phyloP scores from a whole-genome alignment of 495 filamentous ascomycete species.

The Tetracladium setigerum region DNA sequence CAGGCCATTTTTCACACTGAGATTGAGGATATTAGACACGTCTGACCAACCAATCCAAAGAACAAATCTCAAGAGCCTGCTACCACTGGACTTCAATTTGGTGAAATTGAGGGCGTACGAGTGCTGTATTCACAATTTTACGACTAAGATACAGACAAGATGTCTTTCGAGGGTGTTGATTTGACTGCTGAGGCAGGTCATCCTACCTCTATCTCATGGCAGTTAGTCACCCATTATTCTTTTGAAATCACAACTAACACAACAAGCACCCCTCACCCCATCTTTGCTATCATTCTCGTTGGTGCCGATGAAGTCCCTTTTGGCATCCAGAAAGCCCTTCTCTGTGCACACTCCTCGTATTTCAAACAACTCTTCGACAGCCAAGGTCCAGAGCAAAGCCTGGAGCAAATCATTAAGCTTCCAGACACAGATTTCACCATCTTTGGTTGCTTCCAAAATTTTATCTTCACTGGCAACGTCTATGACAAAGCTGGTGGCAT shows the following conservation, averaged over 20 bases:
- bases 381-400: slow-evolving; percentile 18
- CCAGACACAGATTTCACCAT: slow-evolving; percentile 35
- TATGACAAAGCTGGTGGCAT: slow-evolving; percentile 23
- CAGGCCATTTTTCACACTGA: too few species aligned
- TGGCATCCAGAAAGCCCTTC: slow-evolving; percentile 47
- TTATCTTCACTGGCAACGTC: slow-evolving; percentile 40
- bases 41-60: too few species aligned
- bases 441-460: slow-evolving; percentile 44
- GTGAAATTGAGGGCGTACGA: too few species aligned
- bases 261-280: slow-evolving; percentile 41
- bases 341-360: slow-evolving; percentile 39
- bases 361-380: slow-evolving; percentile 36
- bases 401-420: slow-evolving; percentile 40
- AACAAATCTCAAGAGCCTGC: too few species aligned
- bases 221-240: slow-evolving; percentile 7
- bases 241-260: background rate
- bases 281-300: slow-evolving; percentile 43
- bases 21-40: too few species aligned
- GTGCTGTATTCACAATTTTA: too few species aligned
- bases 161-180: slow-evolving; percentile 16
- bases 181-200: slow-evolving; percentile 16
- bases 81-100: too few species aligned
- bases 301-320: slow-evolving; percentile 41
- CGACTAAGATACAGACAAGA: background rate
- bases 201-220: slow-evolving; percentile 15